Evolutionary conservation across 2,329 filamentous ascomycete species (phyloP), one percentile per base, ranked within the genome.

Genomic region (Stemphylium vesicarium): DNA sequence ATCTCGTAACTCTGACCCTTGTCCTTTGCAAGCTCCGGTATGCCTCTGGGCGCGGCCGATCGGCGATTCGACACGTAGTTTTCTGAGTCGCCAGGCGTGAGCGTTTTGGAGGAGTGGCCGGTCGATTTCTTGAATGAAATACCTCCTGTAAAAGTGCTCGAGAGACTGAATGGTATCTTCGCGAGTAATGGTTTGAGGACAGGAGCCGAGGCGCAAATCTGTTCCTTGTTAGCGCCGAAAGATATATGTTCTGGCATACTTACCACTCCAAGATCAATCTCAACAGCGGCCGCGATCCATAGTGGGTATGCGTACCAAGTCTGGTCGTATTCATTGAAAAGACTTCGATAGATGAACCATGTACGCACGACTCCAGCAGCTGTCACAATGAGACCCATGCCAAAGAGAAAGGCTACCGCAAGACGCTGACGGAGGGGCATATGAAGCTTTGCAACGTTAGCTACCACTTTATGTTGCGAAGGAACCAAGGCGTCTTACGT

Each of bases 201-300:
- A n/a, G 69, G 70, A 1, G 67, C 68, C 8, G 66, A 70, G 15
- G 70, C 69, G 42, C 69, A 73, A 22, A 73, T 72, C 64, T 66
- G 15, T 26, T 31, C 12, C 22, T 7, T 9, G 38, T 58, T 10
- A 57, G 50, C 15, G 13, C 18, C 4, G 11, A 15, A 6, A 10
- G 8, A 40, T 8, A 12, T 5, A 0, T 4, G 26, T 9, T 32
- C 41, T 24, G 45, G 33, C 32, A 1, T 10, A 73, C 77, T 64
- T 62, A 79, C 77, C n/a, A 81, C 73, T 9, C 76, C 78, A 6
- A 81, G 56, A 53, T 81, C 77, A 8, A 80, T 77, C 59, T 81
- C 79, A 2, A 81, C 74, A 0, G 77, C 74, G 4, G 78, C 78
- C 38, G 73, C 73, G n/a, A 81, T 80, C 77, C 78, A 81, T 0